Percentiles rank a stretch among this genome's conserved stretches.
Conservation (phyloP, 1,139 yeast species). For the Citeromyces hawaiiensis region DNA sequence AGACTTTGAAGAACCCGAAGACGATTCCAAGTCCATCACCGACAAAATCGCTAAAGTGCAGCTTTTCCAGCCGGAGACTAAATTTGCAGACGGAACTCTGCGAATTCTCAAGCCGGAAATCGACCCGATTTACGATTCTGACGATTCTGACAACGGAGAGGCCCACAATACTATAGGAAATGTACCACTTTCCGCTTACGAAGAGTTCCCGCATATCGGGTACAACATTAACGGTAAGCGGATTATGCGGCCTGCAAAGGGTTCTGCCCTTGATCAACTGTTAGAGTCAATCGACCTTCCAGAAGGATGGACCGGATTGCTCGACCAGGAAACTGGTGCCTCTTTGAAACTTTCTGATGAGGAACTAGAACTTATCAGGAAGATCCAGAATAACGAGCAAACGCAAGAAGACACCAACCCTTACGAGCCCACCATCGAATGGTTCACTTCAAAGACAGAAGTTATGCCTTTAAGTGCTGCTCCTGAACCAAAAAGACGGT, state of each 20-base stretch:
- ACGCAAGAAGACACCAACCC: conserved; percentile 77
- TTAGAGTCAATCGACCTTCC: conserved; percentile 88
- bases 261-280: conserved; percentile 83
- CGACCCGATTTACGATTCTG: conserved; percentile 84
- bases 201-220: conserved; percentile 95
- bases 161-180: conserved; percentile 85
- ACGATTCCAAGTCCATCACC: no score
- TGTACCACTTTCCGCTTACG: conserved; percentile 85
- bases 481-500: conserved; percentile 96
- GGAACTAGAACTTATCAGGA: conserved; percentile 78
- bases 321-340: conserved; percentile 86
- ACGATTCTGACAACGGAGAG: conserved; percentile 83
- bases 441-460: conserved; percentile 83
- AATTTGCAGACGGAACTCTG: conserved; percentile 69
- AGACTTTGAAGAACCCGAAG: no score
- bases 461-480: conserved; percentile 87
- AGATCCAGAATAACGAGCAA: conserved; percentile 74
- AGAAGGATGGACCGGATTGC: conserved; percentile 96
- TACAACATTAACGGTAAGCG: conserved; percentile 95
- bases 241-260: conserved; percentile 97
- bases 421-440: conserved; percentile 87
- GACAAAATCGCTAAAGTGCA: no score
- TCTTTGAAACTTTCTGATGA: conserved; percentile 76
- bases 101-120: conserved; percentile 79
- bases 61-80: conserved; percentile 19